These are phyloP conservation scores for Cyclocybe cylindracea DNA, from an alignment of 768 basidiomycete species.

Conservation along the genomic window DNA sequence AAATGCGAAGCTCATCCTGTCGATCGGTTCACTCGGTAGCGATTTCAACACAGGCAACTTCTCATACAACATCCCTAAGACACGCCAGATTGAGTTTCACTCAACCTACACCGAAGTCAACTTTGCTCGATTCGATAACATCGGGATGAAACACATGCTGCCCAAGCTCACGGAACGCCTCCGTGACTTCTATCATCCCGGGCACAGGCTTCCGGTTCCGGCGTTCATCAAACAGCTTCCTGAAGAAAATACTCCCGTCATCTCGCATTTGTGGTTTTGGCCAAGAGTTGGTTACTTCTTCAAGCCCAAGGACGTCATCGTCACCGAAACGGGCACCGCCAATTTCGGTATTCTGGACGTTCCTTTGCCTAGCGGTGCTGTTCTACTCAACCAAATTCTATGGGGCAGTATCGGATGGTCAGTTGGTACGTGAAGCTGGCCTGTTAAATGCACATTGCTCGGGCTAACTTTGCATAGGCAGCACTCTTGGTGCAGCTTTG, in stretches of 20 bases:
- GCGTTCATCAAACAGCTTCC: slow-evolving; percentile 46
- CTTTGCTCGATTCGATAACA: slow-evolving; percentile 60
- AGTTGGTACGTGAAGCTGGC: slow-evolving; percentile 48
- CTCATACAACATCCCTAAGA: slow-evolving; percentile 66
- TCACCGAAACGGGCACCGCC: slow-evolving; percentile 91
- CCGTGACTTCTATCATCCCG: slow-evolving; percentile 37
- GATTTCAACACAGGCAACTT: slow-evolving; percentile 93
- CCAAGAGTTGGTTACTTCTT: slow-evolving; percentile 77
- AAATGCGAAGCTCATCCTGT: slow-evolving; percentile 71
- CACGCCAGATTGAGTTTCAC: slow-evolving; percentile 71
- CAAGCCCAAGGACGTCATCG: slow-evolving; percentile 67
- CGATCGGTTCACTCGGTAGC: slow-evolving; percentile 67
- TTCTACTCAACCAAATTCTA: slow-evolving; percentile 75
- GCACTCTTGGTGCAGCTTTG: slow-evolving; percentile 76
- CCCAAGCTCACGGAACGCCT: slow-evolving; percentile 66
- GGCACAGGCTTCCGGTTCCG: slow-evolving; percentile 48
- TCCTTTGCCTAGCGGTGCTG: slow-evolving; percentile 68
- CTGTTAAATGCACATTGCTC: neutral
- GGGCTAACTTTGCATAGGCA: slow-evolving; percentile 34
- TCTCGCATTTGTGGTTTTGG: slow-evolving; percentile 86
- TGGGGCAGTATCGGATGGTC: slow-evolving; percentile 96
- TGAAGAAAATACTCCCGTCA: slow-evolving; percentile 47
- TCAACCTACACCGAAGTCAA: slow-evolving; percentile 70
- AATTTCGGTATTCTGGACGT: slow-evolving; percentile 86
- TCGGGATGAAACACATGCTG: slow-evolving; percentile 79